These are phyloP conservation scores for Akanthomyces lecanii DNA, from an alignment of 2,329 filamentous ascomycete species.

Conservation along the genomic window DNA sequence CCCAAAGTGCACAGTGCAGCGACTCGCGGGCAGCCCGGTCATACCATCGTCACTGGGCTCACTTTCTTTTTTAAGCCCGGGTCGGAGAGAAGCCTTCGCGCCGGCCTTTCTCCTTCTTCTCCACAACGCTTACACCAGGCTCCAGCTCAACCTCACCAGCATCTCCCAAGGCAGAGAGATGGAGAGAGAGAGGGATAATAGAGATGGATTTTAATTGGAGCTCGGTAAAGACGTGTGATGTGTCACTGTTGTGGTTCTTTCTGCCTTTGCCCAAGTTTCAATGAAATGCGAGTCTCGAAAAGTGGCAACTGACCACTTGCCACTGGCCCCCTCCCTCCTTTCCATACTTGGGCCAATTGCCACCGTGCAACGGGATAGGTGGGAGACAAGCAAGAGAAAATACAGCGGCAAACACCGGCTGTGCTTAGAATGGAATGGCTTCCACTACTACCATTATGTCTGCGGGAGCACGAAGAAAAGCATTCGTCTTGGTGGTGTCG, in stretches of 20 bases:
- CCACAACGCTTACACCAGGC: conserved; percentile 3
- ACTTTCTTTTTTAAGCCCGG: background rate
- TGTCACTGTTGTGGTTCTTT: background rate
- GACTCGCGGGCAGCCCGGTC: background rate
- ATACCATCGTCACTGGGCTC: conserved; percentile 3
- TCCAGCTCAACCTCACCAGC: background rate
- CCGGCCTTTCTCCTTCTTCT: background rate
- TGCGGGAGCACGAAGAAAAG: background rate
- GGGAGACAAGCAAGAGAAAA: background rate
- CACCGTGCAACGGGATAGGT: background rate
- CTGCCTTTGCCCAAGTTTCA: background rate
- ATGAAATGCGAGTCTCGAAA: background rate
- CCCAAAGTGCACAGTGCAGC: background rate
- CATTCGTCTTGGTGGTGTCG: too few species aligned
- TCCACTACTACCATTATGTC: too few species aligned
- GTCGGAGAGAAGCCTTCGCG: background rate
- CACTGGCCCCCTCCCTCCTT: background rate
- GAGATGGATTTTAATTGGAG: background rate
- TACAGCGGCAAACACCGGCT: background rate
- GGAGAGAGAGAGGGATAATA: background rate
- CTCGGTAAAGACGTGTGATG: background rate
- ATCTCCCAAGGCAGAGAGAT: background rate
- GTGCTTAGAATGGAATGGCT: background rate
- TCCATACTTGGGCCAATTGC: background rate
- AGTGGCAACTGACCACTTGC: background rate